phyloP scores from a whole-genome alignment of 208 protist genomes.

The Leishmania major region DNA sequence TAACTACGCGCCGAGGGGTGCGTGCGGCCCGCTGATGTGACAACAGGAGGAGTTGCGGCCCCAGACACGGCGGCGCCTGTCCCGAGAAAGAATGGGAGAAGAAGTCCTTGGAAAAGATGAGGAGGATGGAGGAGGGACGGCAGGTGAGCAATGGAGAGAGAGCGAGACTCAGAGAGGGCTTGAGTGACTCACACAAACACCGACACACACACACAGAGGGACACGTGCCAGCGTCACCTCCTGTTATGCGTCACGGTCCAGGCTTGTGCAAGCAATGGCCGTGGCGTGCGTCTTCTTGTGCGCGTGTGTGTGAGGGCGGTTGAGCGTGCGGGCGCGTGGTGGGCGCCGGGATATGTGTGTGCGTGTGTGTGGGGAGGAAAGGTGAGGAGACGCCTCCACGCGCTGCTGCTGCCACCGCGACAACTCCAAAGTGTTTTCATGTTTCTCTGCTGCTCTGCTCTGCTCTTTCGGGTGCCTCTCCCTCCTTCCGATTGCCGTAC shows the following conservation, averaged over 20 bases:
- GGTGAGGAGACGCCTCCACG: neutral
- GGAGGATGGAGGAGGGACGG: neutral
- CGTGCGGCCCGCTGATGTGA: neutral
- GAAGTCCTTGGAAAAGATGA: neutral
- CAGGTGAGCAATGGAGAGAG: neutral
- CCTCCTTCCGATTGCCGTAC: neutral
- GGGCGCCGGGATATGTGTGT: neutral
- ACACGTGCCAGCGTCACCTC: neutral
- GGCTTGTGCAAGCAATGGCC: neutral
- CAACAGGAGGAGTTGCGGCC: neutral
- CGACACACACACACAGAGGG: neutral
- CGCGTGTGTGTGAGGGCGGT: constrained; percentile 1
- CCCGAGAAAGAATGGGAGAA: neutral
- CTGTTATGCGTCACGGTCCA: neutral
- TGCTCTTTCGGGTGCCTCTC: neutral
- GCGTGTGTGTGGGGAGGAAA: neutral
- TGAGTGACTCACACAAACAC: neutral
- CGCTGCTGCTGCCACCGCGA: constrained; percentile 5
- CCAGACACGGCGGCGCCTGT: neutral
- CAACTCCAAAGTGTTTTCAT: neutral
- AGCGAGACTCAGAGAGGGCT: neutral
- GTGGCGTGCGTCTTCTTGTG: neutral
- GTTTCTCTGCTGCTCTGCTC: neutral
- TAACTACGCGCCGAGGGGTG: neutral
- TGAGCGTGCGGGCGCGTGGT: neutral